Evolutionary conservation across 2,329 filamentous ascomycete genomes (phyloP).

Genomic region (Clonostachys rosea): DNA sequence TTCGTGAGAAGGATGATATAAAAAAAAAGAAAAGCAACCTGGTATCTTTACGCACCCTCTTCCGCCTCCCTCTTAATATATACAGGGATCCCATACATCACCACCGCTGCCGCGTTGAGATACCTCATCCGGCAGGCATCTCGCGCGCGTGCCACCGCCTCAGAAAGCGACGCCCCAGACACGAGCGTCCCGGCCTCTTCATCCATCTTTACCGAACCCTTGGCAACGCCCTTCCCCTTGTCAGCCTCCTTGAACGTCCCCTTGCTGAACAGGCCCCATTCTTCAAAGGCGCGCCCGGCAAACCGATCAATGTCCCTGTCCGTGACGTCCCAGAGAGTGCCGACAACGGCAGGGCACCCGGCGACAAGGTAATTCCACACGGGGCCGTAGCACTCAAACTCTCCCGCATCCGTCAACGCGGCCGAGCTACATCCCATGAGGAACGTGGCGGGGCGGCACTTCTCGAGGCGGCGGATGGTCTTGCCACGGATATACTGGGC

Average conservation of each 20-base stretch:
- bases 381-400: conserved; percentile 87
- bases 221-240: conserved; percentile 16
- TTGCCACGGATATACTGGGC: conserved; percentile 89
- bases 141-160: conserved; percentile 73
- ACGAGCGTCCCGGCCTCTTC: conserved; percentile 13
- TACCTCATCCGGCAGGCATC: conserved; percentile 83
- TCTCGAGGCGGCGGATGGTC: conserved; percentile 72
- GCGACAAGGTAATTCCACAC: conserved; percentile 90
- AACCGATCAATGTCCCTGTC: conserved; percentile 97
- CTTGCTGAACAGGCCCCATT: conserved; percentile 71
- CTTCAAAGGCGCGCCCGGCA: conserved; percentile 70
- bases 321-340: conserved; percentile 96
- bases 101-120: conserved; percentile 88
- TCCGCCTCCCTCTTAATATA: conserved; percentile 48
- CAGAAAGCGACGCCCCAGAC: conserved; percentile 53
- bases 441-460: conserved; percentile 72
- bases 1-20: too few species aligned
- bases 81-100: conserved; percentile 92
- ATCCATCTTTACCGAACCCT: conserved; percentile 10
- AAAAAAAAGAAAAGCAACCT: too few species aligned
- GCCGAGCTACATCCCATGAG: conserved; percentile 95
- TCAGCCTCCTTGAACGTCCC: conserved; percentile 34
- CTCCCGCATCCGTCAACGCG: conserved; percentile 69
- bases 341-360: conserved; percentile 80
- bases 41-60: too few species aligned